Base-by-base conservation (phyloP, 73 alveolate species). In the Durusdinium trenchii region DNA sequence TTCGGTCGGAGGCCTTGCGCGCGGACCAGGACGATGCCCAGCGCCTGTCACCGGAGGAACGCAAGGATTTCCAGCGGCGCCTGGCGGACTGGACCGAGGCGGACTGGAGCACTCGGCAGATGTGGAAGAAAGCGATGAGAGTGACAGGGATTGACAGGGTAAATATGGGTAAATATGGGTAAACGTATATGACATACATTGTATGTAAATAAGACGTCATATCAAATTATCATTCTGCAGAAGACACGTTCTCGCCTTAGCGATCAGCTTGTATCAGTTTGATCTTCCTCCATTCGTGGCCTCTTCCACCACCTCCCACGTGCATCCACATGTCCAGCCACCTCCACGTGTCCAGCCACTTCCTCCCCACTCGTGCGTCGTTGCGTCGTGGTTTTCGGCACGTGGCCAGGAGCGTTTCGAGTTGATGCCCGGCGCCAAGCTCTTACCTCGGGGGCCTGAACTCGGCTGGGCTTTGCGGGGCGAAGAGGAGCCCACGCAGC, bases 21-120 rank as follows among this genome's bases (percentile, higher is more conserved):
- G 97, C 52, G 48, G 97, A 91, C 69, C 86, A 91, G 57, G 97
- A 67, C 60, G 97, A 69, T 48, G 61, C 71, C 51, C 40, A 45
- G 76, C 97, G 97, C 54, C 97, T 91, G 87, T 46, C 97, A 20
- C 89, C 97, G 75, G 97, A 91, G 89, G 78, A 91, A 75, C 97
- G 97, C 57, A 76, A 76, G 97, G 84, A 76, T 40, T 48, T 75
- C 43, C 89, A 91, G 75, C 97, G 97, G 76, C 87, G 84, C 50
- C 61, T 91, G 71, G 64, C 86, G 26, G 97, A 91, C 46, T 91
- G 97, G 97, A 64, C 60, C 71, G 97, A 91, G 97, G 97, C 26
- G n/a, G n/a, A 14, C 30, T 32, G 64, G 54, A 62, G 85, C 51
- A 23, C n/a, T n/a, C n/a, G n/a, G n/a, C n/a, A n/a, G n/a, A n/a